These are phyloP conservation scores for Fusarium sp. DNA, from an alignment of 2,329 filamentous ascomycete genomes.

Conservation along the genomic window DNA sequence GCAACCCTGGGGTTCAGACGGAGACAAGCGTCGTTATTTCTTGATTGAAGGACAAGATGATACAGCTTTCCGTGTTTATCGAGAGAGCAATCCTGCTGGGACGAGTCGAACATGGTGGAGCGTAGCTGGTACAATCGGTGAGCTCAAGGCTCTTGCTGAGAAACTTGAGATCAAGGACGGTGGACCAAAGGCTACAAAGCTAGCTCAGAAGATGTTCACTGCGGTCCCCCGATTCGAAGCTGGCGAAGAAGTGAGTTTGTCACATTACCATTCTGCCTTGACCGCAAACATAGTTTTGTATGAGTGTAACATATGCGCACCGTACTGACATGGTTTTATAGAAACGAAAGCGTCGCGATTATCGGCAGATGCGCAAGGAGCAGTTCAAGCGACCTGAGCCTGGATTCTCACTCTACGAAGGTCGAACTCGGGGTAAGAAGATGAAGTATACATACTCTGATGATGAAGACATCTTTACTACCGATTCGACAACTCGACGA, in stretches of 20 bases:
- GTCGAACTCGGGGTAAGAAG: conserved; percentile 93
- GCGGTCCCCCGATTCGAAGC: conserved; percentile 93
- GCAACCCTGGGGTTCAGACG: conserved; percentile 90
- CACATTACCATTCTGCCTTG: neutral
- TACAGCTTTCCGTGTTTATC: conserved; percentile 92
- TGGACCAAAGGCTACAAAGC: conserved; percentile 81
- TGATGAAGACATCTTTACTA: conserved; percentile 80
- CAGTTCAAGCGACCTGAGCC: conserved; percentile 89
- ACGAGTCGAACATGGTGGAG: conserved; percentile 90
- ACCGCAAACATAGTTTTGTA: neutral
- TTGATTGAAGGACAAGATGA: conserved; percentile 94
- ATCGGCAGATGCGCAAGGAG: conserved; percentile 86
- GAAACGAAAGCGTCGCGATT: conserved; percentile 95
- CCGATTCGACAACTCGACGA: conserved; percentile 74
- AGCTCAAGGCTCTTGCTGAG: conserved; percentile 79
- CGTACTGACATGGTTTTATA: conserved; percentile 54
- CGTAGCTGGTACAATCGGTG: conserved; percentile 90
- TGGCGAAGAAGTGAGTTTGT: conserved; percentile 80
- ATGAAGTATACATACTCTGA: conserved; percentile 97
- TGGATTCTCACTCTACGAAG: conserved; percentile 94
- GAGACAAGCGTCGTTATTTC: conserved; percentile 92
- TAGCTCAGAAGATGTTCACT: conserved; percentile 81
- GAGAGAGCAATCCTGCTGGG: conserved; percentile 87
- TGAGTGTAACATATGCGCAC: neutral
- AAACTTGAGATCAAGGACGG: conserved; percentile 83